Evolutionary conservation across 176 grass and related monocot species (phyloP).

Genomic region (Triticum urartu): DNA sequence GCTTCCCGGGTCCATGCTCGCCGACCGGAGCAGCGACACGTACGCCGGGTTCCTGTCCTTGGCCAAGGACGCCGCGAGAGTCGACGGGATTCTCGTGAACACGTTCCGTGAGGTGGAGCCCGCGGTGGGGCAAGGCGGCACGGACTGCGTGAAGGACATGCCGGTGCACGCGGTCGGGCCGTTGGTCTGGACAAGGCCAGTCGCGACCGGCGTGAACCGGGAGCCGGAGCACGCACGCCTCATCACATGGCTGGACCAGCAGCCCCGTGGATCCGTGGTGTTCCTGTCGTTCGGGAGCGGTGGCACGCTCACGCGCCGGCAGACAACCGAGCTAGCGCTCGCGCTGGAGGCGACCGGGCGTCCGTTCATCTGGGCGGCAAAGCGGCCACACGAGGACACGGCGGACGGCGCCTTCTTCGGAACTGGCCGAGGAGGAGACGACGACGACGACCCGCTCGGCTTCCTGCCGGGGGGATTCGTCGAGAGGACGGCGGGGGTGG

Average conservation of each 20-base stretch:
- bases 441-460: not conserved
- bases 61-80: not conserved
- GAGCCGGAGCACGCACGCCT: constrained; percentile 4
- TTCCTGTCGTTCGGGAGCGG: constrained; percentile 69
- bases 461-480: constrained; percentile 49
- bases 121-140: not conserved
- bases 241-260: constrained; percentile 51
- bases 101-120: constrained; percentile 58
- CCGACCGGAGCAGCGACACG: constrained; percentile 38
- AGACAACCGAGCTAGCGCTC: constrained; percentile 47
- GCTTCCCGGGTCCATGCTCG: constrained; percentile 20
- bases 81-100: constrained; percentile 61
- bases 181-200: constrained; percentile 34
- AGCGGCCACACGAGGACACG: constrained; percentile 34
- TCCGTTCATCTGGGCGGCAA: constrained; percentile 56
- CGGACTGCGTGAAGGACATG: not conserved
- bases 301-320: constrained; percentile 37
- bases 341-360: constrained; percentile 48
- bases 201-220: not conserved
- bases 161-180: constrained; percentile 57
- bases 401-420: constrained; percentile 4
- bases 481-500: constrained; percentile 22
- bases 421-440: not conserved
- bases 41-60: constrained; percentile 54
- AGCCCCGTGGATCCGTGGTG: constrained; percentile 49